Base-by-base conservation (phyloP, 139 green algal species). In the Gonium pectorale region DNA sequence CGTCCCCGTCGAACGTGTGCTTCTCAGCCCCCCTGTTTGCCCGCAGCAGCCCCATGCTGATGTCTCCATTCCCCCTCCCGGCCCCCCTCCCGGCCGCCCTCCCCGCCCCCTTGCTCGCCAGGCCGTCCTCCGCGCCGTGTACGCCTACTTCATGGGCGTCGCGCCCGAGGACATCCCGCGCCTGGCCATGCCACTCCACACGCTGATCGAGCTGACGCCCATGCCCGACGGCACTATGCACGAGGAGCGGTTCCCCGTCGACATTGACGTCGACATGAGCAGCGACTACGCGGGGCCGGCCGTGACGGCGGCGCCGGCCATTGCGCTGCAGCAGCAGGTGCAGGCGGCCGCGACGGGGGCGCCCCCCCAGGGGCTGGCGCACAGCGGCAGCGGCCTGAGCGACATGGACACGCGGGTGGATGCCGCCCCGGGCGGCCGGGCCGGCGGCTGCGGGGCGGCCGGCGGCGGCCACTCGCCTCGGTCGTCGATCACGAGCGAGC, bases 121-220 rank as follows among this genome's bases (percentile, higher is more conserved):
- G 79, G 62, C 63, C 9, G 92, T 98, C 37, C 90, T 98, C 77
- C 91, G 96, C 26, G 94, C 92, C 1, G 87, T 98, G 31, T 97
- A 98, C 62, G 94, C 89, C 44, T 98, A 97, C 89, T 95, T 97
- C 86, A 95, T 93, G 87, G 88, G 71, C 41, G 56, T 77, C 43
- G 29, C 40, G 27, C 41, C 38, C 35, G 63, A 84, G 43, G 74
- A 79, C 69, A 95, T 97, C 66, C 96, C 96, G 22, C 86, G 69
- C 31, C 92, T 98, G 40, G 88, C 93, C 80, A 96, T 98, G 68
- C 95, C 96, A 3, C 87, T 98, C 82, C 95, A 98, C 92, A 98
- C 96, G 1, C 82, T 98, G 35, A 97, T 98, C n/a, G 95, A 98
- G 86, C 90, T 98, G 40, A 95, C 90, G 27, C 96, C 96, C 26